phyloP scores from a whole-genome alignment of 176 grass and related monocot species.

The Musa beccarii region DNA sequence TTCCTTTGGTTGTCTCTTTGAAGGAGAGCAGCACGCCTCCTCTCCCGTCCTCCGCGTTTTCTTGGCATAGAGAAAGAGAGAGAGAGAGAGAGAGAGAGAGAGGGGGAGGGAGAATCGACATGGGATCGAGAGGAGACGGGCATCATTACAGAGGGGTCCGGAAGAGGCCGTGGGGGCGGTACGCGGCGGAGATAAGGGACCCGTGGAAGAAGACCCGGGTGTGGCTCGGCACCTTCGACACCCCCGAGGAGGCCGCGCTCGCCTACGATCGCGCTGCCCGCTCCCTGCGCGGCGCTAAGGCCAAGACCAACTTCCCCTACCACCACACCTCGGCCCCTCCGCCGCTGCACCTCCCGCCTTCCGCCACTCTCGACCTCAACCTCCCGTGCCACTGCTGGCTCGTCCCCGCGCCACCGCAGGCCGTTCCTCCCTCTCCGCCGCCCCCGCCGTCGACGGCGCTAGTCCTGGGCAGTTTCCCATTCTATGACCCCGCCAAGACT shows the following conservation, averaged over 20 bases:
- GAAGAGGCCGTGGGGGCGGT: constrained; percentile 87
- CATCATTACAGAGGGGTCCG: constrained; percentile 75
- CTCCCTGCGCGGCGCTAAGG: constrained; percentile 65
- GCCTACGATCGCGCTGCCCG: constrained; percentile 89
- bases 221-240: constrained; percentile 96
- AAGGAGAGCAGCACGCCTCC: not conserved
- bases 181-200: constrained; percentile 94
- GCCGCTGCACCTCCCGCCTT: not conserved
- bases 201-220: constrained; percentile 89
- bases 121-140: constrained; percentile 1
- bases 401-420: not conserved
- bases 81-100: no score
- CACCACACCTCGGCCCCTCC: not conserved
- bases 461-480: constrained; percentile 28
- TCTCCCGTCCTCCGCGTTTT: not conserved
- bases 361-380: constrained; percentile 23
- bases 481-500: not conserved
- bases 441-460: constrained; percentile 58
- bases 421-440: not conserved
- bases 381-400: constrained; percentile 34
- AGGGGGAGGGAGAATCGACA: not conserved
- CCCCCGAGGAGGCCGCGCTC: constrained; percentile 74
- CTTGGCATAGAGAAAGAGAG: no score
- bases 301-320: constrained; percentile 61
- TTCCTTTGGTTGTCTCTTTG: no score